phyloP scores from a whole-genome alignment of 495 filamentous ascomycete genomes.

The Penicillium canescens region DNA sequence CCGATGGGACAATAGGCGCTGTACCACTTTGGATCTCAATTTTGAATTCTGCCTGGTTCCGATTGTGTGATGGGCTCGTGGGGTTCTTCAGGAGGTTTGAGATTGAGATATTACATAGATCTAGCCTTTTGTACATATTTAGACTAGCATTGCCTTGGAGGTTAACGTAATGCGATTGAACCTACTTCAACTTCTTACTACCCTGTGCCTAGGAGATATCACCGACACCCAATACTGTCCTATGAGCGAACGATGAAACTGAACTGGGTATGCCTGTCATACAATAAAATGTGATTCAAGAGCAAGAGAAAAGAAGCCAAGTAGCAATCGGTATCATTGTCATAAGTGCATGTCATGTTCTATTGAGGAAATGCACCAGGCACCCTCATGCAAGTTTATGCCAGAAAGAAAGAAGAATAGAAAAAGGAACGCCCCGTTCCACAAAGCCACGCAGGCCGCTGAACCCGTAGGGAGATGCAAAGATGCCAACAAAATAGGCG shows the following conservation, averaged over 20 bases:
- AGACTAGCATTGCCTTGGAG: background rate
- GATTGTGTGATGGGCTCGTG: no score
- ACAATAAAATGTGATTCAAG: no score
- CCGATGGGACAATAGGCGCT: background rate
- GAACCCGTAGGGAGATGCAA: constrained; percentile 15
- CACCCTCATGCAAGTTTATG: constrained; percentile 19
- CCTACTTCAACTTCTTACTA: no score
- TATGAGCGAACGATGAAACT: no score
- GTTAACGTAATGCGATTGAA: no score
- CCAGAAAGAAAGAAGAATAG: background rate
- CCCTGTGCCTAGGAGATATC: no score
- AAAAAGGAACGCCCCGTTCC: constrained; percentile 21
- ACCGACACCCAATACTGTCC: no score
- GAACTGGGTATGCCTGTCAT: no score
- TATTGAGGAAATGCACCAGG: constrained; percentile 25
- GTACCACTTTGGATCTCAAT: background rate
- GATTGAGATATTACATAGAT: background rate
- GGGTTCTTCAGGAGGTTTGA: background rate
- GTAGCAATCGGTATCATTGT: constrained; percentile 11
- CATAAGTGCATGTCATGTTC: constrained; percentile 20
- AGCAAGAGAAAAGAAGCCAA: constrained; percentile 2
- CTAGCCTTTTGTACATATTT: background rate
- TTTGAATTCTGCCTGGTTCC: background rate
- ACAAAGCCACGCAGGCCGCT: constrained; percentile 5
- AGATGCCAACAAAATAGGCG: constrained; percentile 5